Percentiles rank a stretch among this genome's conserved stretches.
These are phyloP conservation scores for Trichomonascaceae sp. DNA, from an alignment of 1,139 yeast genomes.

Conservation along the genomic window DNA sequence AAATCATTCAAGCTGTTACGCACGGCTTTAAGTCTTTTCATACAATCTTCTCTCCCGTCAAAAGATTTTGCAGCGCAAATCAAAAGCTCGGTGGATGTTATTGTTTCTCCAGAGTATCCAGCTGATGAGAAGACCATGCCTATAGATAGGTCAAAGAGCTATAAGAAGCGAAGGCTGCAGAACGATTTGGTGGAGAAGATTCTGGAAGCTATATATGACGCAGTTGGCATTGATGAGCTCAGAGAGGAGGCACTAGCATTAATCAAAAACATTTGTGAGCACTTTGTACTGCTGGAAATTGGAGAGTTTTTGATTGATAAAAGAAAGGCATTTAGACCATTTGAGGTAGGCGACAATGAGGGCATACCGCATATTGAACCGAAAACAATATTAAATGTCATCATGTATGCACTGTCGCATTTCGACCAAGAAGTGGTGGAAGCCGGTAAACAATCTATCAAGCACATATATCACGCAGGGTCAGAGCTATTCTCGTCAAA, in stretches of 20 bases:
- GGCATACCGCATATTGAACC: slow-evolving; percentile 69
- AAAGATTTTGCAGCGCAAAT: slow-evolving; percentile 45
- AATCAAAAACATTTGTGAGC: slow-evolving; percentile 65
- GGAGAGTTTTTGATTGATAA: slow-evolving; percentile 69
- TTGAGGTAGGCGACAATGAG: slow-evolving; percentile 72
- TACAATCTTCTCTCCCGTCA: slow-evolving; percentile 44
- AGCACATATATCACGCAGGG: slow-evolving; percentile 56
- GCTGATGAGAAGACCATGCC: slow-evolving; percentile 33
- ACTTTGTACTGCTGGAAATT: slow-evolving; percentile 70
- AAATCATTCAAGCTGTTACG: slow-evolving; percentile 73
- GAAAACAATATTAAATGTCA: slow-evolving; percentile 63
- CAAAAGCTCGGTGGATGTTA: slow-evolving; percentile 44
- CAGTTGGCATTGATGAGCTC: slow-evolving; percentile 72
- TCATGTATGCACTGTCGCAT: slow-evolving; percentile 74
- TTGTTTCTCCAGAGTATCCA: slow-evolving; percentile 43
- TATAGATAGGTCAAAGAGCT: slow-evolving; percentile 20
- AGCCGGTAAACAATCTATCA: slow-evolving; percentile 64
- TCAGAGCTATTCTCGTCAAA: slow-evolving; percentile 59
- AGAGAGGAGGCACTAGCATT: slow-evolving; percentile 59
- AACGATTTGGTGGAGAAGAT: slow-evolving; percentile 47
- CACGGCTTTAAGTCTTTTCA: slow-evolving; percentile 59
- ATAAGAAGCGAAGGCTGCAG: slow-evolving; percentile 55
- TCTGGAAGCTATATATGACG: slow-evolving; percentile 63
- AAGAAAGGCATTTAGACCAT: slow-evolving; percentile 61
- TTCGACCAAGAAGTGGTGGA: slow-evolving; percentile 65